Evolutionary conservation across 352 stramenopile genomes (phyloP), one percentile per base, ranked within the genome.

Genomic region (Phytophthora rubi): DNA sequence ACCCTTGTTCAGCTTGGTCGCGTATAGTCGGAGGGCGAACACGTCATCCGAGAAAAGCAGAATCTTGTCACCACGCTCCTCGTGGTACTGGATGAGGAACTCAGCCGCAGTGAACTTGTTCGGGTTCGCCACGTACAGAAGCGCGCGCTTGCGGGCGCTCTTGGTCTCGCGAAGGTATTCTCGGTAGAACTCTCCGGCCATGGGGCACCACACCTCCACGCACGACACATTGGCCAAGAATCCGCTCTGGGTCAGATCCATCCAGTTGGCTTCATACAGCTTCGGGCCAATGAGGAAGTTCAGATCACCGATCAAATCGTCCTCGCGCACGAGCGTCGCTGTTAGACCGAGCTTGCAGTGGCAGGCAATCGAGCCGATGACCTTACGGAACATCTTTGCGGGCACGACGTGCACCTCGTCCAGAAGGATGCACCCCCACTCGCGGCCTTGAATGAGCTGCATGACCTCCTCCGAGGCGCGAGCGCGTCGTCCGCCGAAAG

Each of bases 241-340:
- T 3, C 98, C 97, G 49, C 94, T 95, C 53, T 97, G 91, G 30
- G 98, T 99, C 9, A 99, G 81, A 82, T 99, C 97, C 97, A 99
- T 99, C 98, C 98, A 99, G 79, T 99, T 99, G 30, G 98, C 98
- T 70, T 95, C 88, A 57, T 95, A 95, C 21, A 95, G 72, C 75
- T 99, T 99, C 1, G 97, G 97, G 13, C 98, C 98, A 70, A 99
- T 99, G 12, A 99, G 88, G 81, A 99, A 99, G 81, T 99, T 99
- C n/a, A 99, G 83, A 81, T 99, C 97, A 23, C 93, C 95, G 79
- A 99, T 99, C 12, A 99, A 81, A 79, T 99, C 97, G 80, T 99
- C 98, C 77, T 99, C 98, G 28, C 98, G 93, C 32, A 99, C 98
- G 26, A 99, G 81, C 18, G 98, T 99, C 6, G 98, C 98, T 0